These are phyloP conservation scores for Erysimum pusillum DNA, from an alignment of 441 rosid genomes.

Conservation along the genomic window DNA sequence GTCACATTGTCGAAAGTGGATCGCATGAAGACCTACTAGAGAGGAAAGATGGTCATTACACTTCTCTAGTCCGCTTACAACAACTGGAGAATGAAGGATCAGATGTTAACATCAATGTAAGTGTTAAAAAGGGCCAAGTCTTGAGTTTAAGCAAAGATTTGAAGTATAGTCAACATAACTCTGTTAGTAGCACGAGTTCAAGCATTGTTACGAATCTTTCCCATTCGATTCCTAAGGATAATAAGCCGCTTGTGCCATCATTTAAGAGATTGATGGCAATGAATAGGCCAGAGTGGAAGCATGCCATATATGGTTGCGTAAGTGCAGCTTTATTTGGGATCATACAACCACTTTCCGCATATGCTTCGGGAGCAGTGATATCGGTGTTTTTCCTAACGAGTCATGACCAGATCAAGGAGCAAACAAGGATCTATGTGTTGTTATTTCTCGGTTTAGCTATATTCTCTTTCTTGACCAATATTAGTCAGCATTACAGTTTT, in stretches of 20 bases:
- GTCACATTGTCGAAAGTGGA: constrained; percentile 62
- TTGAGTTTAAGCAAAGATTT: constrained; percentile 46
- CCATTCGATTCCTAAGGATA: constrained; percentile 10
- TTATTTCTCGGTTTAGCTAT: constrained; percentile 62
- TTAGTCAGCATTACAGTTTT: constrained; percentile 70
- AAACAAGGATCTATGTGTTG: constrained; percentile 57
- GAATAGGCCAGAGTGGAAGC: constrained; percentile 81
- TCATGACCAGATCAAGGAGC: constrained; percentile 64
- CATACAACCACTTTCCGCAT: constrained; percentile 71
- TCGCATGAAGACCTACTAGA: constrained; percentile 68
- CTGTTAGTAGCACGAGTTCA: constrained; percentile 45
- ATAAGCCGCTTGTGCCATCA: constrained; percentile 53
- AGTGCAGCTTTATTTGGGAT: constrained; percentile 68
- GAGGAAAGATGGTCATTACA: constrained; percentile 60
- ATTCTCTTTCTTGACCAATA: constrained; percentile 56
- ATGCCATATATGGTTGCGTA: constrained; percentile 61
- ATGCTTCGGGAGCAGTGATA: constrained; percentile 66
- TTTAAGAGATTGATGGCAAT: constrained; percentile 58
- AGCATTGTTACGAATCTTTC: constrained; percentile 1
- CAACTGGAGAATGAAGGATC: constrained; percentile 45
- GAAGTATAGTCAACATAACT: constrained; percentile 51
- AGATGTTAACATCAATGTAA: constrained; percentile 4
- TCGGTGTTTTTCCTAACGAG: constrained; percentile 63
- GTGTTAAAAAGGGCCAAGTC: background rate
- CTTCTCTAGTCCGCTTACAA: constrained; percentile 65